Percentiles rank a stretch among this genome's conserved stretches.
These are phyloP conservation scores for Plasmodium blacklocki DNA, from an alignment of 169 alveolate genomes.

Conservation along the genomic window DNA sequence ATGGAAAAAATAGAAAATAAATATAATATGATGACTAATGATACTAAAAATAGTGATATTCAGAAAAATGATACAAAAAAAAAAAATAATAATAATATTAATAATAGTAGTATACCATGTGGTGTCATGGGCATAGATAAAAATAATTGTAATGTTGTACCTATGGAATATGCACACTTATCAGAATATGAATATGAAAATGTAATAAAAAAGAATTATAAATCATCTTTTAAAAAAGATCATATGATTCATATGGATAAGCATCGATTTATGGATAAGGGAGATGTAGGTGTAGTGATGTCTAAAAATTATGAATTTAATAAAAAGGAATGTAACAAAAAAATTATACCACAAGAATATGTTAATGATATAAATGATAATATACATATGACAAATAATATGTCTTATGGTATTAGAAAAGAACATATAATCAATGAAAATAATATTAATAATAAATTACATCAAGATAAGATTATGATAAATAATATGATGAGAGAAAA, in stretches of 20 bases:
- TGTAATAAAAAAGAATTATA: conserved; percentile 5
- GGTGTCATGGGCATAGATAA: background rate
- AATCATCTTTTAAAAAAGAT: background rate
- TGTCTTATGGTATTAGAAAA: conserved; percentile 7
- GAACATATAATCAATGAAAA: conserved; percentile 5
- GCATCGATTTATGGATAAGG: conserved; percentile 23
- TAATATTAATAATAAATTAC: no score
- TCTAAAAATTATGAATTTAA: conserved; percentile 31
- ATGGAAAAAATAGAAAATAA: conserved; percentile 8
- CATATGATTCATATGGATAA: conserved; percentile 13
- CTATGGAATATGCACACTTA: background rate
- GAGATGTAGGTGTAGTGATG: background rate
- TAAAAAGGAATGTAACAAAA: conserved; percentile 5
- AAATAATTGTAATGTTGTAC: background rate
- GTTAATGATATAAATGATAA: conserved; percentile 6
- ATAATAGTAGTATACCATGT: background rate
- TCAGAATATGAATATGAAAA: conserved; percentile 19
- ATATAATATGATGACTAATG: background rate
- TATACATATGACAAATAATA: background rate
- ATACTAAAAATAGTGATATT: background rate
- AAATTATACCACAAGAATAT: conserved; percentile 6
- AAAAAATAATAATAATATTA: background rate
- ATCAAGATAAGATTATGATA: background rate
- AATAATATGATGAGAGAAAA: conserved; percentile 17
- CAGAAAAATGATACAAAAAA: background rate